phyloP scores from a whole-genome alignment of 257 asterid species.

The Solanum ossicruentum region DNA sequence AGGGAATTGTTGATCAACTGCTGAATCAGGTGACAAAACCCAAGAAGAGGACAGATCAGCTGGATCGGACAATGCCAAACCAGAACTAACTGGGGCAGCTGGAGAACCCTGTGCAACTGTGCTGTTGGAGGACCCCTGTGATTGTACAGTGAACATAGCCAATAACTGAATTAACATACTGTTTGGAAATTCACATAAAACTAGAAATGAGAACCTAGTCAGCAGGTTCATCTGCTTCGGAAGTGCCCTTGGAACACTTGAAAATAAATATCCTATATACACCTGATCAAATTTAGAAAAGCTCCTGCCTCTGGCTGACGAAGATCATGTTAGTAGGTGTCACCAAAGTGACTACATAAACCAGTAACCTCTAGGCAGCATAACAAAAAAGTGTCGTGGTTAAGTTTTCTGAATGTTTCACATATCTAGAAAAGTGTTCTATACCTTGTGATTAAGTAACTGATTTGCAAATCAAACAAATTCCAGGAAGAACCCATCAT shows the following conservation, averaged over 20 bases:
- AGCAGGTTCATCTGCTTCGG: not conserved
- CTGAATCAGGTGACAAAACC: slow-evolving; percentile 25
- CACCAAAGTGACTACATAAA: not conserved
- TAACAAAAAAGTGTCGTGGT: not conserved
- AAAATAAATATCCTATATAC: not conserved
- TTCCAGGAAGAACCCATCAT: not conserved
- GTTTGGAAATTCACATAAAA: not conserved
- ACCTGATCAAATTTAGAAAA: not conserved
- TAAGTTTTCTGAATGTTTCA: not conserved
- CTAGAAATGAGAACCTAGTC: not conserved
- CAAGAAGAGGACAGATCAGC: slow-evolving; percentile 24
- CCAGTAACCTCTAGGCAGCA: not conserved
- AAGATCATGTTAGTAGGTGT: not conserved
- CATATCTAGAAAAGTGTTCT: not conserved
- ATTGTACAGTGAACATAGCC: slow-evolving; percentile 10
- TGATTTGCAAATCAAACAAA: not conserved
- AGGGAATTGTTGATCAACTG: slow-evolving; percentile 10
- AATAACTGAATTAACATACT: not conserved
- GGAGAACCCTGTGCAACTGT: slow-evolving; percentile 57
- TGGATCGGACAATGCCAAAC: slow-evolving; percentile 14
- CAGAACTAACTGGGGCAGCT: slow-evolving; percentile 45
- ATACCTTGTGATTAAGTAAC: not conserved
- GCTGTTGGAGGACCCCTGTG: slow-evolving; percentile 63
- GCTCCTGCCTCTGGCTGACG: not conserved
- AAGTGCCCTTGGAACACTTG: not conserved